Base-by-base conservation (phyloP, 148 eudicot genomes). In the Amaranthus palmeri region DNA sequence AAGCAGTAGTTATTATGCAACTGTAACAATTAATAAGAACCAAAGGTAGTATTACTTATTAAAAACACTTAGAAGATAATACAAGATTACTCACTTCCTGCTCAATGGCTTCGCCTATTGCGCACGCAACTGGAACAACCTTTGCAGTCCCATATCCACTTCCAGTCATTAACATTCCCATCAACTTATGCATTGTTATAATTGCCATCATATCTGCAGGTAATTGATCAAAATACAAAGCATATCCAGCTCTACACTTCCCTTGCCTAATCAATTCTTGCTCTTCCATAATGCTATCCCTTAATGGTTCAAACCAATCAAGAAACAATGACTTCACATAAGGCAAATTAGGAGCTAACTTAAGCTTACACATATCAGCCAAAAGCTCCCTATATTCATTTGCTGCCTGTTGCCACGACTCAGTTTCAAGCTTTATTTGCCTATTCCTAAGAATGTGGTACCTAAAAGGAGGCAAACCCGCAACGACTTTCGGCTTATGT, bases 141-240 rank as follows among this genome's bases (percentile, higher is more conserved):
- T 84, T 83, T 2, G 89, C 88, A 69, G 76, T 45, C 41, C 97
- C 96, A 70, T 89, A 79, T 65, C 86, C 97, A 51, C 80, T 86
- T 45, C 96, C 96, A 8, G 86, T 76, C 93, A 95, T 86, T 81
- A 95, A 59, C 85, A 91, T 59, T 18, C 77, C 97, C 87, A 85
- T 87, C 79, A 95, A 40, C 85, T 91, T 95, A 80, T 95, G 98
- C 98, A 95, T 91, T 47, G 97, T 86, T 54, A 95, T 88, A 73
- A 95, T 92, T 1, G 98, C 74, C 98, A 95, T 91, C 90, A 77
- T 91, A 67, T 95, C 98, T 15, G 98, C 91, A 5, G 97, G 97
- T 41, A 95, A 72, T 74, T 70, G 81, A 71, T 84, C 88, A 67
- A 91, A 88, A 81, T 88, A 91, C 11, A 85, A 89, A 1, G 85